Conservation (phyloP, 169 alveolate species). For the Cryptosporidium ubiquitum region DNA sequence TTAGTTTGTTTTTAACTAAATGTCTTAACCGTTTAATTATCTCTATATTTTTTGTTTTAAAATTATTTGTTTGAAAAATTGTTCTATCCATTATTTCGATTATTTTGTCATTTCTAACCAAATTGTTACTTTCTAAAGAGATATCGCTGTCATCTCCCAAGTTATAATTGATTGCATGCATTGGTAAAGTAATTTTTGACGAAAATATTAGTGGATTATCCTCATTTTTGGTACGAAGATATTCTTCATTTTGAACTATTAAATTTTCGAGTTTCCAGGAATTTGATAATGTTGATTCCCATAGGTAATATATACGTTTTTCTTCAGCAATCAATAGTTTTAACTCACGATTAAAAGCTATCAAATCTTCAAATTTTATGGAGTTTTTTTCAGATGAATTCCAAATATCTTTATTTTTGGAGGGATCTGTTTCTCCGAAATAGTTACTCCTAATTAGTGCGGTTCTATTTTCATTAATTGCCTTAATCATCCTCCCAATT, state of each 20-base stretch:
- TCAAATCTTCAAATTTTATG: not conserved
- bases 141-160: not conserved
- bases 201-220: not conserved
- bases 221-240: not conserved
- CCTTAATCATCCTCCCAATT: constrained; percentile 5
- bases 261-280: constrained; percentile 33
- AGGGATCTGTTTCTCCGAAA: not conserved
- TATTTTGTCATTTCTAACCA: not conserved
- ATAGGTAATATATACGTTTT: constrained; percentile 24
- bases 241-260: not conserved
- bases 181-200: not conserved
- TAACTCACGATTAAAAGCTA: constrained; percentile 13
- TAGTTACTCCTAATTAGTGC: not conserved
- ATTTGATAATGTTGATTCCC: constrained; percentile 3
- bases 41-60: not conserved
- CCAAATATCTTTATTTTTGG: not conserved
- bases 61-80: not conserved
- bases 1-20: not conserved
- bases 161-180: not conserved
- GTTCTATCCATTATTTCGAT: not conserved
- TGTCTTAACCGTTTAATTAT: not conserved
- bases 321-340: constrained; percentile 16
- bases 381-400: not conserved
- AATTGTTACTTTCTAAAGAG: not conserved
- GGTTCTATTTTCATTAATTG: not conserved